Evolutionary conservation across 768 basidiomycete species (phyloP).

Genomic region (Macrocybe gigantea): DNA sequence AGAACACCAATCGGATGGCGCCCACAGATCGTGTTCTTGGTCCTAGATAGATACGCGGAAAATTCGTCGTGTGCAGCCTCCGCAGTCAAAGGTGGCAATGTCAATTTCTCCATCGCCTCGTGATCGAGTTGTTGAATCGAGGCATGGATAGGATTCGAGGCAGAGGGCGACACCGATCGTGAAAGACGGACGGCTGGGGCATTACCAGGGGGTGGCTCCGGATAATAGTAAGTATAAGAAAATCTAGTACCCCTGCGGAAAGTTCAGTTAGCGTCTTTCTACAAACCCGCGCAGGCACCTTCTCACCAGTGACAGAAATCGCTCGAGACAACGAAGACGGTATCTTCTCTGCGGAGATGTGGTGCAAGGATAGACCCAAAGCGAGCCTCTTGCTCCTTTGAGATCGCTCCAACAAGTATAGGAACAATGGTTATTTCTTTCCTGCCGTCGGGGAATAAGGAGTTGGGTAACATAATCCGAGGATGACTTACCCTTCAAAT

Average conservation of each 20-base stretch:
- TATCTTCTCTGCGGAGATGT: conserved; percentile 72
- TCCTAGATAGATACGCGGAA: conserved; percentile 58
- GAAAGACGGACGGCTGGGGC: conserved; percentile 45
- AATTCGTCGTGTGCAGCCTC: conserved; percentile 56
- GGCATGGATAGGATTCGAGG: conserved; percentile 65
- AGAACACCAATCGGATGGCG: conserved; percentile 94
- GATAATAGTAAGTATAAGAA: conserved; percentile 84
- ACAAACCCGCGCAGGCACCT: not conserved
- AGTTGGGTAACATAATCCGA: not conserved
- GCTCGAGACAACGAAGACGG: conserved; percentile 86
- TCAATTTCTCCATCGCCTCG: conserved; percentile 75
- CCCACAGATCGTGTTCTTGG: conserved; percentile 96
- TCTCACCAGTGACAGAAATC: conserved; percentile 96
- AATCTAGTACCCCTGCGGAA: conserved; percentile 72
- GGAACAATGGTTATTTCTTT: conserved; percentile 81
- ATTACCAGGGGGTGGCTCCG: conserved; percentile 46
- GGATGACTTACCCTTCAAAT: conserved; percentile 61
- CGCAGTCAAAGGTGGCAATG: conserved; percentile 48
- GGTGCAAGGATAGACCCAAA: conserved; percentile 75
- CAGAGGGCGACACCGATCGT: conserved; percentile 30
- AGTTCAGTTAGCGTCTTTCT: not conserved
- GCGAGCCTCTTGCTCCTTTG: conserved; percentile 46
- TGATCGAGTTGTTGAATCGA: conserved; percentile 84
- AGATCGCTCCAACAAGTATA: conserved; percentile 81
- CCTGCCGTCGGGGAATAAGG: conserved; percentile 26